Percentiles rank a stretch among this genome's conserved stretches.
These are phyloP conservation scores for Plantago ovata DNA, from an alignment of 257 asterid genomes.

Conservation along the genomic window DNA sequence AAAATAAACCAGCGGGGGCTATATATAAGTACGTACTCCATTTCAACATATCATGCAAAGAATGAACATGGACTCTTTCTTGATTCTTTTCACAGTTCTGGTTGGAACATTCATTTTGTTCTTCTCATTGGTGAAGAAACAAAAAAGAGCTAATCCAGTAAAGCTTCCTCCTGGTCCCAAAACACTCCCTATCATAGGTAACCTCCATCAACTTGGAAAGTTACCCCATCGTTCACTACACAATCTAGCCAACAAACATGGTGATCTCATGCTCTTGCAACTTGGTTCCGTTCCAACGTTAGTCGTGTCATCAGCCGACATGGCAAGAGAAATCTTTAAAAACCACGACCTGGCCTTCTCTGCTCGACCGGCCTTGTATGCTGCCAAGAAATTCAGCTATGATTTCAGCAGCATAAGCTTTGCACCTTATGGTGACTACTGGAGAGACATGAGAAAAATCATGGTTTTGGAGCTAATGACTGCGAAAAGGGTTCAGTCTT, in stretches of 20 bases:
- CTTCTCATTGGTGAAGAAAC: slow-evolving; percentile 1
- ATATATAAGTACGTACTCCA: too few species aligned
- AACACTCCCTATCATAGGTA: slow-evolving; percentile 41
- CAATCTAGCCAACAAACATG: slow-evolving; percentile 24
- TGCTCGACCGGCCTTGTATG: slow-evolving; percentile 16
- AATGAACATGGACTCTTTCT: not conserved
- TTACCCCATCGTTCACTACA: slow-evolving; percentile 34
- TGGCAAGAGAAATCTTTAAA: slow-evolving; percentile 29
- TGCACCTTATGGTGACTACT: slow-evolving; percentile 33
- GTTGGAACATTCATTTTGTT: not conserved
- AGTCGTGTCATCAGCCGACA: slow-evolving; percentile 31
- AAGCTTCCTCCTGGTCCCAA: slow-evolving; percentile 30
- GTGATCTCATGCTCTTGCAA: slow-evolving; percentile 37
- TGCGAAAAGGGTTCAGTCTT: slow-evolving; percentile 30
- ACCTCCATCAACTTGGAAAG: slow-evolving; percentile 38
- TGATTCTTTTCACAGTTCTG: not conserved
- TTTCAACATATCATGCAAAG: too few species aligned
- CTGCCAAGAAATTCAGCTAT: slow-evolving; percentile 1
- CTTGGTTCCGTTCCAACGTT: slow-evolving; percentile 29
- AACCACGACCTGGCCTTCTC: slow-evolving; percentile 31
- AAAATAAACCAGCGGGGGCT: too few species aligned
- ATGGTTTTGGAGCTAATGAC: slow-evolving; percentile 31
- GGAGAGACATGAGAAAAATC: slow-evolving; percentile 32
- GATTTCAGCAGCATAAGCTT: slow-evolving; percentile 1
- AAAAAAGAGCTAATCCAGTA: not conserved